These are phyloP conservation scores for Pichia eremophila DNA, from an alignment of 805 yeast genomes.

Conservation along the genomic window DNA sequence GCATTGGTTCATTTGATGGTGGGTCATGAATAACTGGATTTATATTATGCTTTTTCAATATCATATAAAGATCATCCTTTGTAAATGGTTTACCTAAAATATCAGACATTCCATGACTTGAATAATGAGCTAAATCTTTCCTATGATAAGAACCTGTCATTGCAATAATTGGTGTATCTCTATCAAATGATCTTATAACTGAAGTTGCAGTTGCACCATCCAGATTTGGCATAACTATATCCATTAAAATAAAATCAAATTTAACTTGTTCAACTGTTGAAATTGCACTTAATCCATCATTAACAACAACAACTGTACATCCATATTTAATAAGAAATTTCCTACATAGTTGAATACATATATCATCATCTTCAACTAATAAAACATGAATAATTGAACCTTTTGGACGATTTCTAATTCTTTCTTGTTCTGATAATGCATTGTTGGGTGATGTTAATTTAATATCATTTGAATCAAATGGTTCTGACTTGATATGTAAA, in stretches of 20 bases:
- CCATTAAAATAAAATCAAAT: constrained; percentile 76
- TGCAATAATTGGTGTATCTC: constrained; percentile 82
- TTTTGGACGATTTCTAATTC: constrained; percentile 21
- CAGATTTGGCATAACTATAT: constrained; percentile 80
- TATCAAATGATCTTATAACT: constrained; percentile 76
- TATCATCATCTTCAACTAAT: constrained; percentile 72
- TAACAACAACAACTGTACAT: constrained; percentile 84
- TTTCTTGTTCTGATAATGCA: constrained; percentile 5
- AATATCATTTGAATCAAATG: not conserved
- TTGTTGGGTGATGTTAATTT: not conserved
- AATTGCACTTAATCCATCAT: constrained; percentile 87
- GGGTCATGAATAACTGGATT: constrained; percentile 14
- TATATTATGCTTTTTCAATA: constrained; percentile 64
- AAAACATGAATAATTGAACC: constrained; percentile 51
- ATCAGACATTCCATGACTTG: constrained; percentile 86
- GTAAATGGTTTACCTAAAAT: constrained; percentile 92
- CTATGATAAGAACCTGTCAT: constrained; percentile 89
- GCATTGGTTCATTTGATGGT: constrained; percentile 6
- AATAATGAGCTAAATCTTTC: constrained; percentile 68
- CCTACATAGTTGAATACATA: constrained; percentile 73
- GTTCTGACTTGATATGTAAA: not conserved
- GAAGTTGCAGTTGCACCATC: constrained; percentile 90
- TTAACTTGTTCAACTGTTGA: constrained; percentile 59
- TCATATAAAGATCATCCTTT: constrained; percentile 70
- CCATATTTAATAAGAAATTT: constrained; percentile 82